Percentiles rank a stretch among this genome's conserved stretches.
These are phyloP conservation scores for Chlamydomonas incerta DNA, from an alignment of 139 green algal species.

Conservation along the genomic window DNA sequence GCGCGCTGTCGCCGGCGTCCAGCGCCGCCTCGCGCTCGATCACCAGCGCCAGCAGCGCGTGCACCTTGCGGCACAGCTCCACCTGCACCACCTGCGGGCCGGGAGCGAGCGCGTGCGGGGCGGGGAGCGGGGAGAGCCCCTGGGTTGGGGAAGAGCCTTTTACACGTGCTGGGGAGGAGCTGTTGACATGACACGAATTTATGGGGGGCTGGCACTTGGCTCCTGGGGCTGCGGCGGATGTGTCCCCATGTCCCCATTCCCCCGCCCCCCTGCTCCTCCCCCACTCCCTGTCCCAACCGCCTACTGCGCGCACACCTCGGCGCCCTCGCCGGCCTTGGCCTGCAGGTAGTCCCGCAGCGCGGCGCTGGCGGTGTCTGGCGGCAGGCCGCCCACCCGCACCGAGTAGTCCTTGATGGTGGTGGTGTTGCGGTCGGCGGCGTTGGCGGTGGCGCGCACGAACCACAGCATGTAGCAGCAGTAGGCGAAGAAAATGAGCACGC, in stretches of 20 bases:
- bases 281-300: no score
- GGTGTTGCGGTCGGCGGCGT: background rate
- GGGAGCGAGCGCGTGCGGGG: no score
- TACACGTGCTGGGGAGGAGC: no score
- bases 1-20: slow-evolving; percentile 11
- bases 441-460: background rate
- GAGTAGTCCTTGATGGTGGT: slow-evolving; percentile 51
- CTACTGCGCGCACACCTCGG: background rate
- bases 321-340: background rate
- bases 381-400: slow-evolving; percentile 40
- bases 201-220: no score
- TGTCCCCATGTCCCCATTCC: no score
- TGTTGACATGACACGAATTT: no score
- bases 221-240: no score
- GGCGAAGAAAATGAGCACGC: background rate
- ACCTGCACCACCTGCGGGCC: slow-evolving; percentile 41
- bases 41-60: slow-evolving; percentile 50
- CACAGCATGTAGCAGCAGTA: slow-evolving; percentile 10
- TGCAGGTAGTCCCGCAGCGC: slow-evolving; percentile 41
- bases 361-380: slow-evolving; percentile 8
- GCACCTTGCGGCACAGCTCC: slow-evolving; percentile 40
- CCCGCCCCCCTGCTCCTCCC: no score
- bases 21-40: slow-evolving; percentile 35
- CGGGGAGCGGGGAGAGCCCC: no score
- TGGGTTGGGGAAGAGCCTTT: no score